A percentile compares a stretch with the other conserved stretches of the same genome.
Conservation (phyloP, 805 yeast genomes). For the Cyberlindnera americana region DNA sequence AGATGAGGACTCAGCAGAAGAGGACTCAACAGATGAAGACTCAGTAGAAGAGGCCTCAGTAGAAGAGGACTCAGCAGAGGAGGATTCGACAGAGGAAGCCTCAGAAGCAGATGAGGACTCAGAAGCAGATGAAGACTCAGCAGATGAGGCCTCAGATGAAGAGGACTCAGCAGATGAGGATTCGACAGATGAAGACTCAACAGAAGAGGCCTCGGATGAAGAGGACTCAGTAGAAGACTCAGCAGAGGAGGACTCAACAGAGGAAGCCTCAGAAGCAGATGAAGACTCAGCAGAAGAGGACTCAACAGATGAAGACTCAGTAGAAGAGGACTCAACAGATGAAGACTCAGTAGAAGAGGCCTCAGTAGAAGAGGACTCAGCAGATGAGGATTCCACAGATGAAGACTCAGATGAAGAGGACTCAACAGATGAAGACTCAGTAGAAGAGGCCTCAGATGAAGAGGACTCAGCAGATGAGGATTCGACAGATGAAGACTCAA, state of each 20-base stretch:
- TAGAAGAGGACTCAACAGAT: not conserved
- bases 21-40: not conserved
- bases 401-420: not conserved
- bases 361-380: not conserved
- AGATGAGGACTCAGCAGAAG: too few relatives aligned
- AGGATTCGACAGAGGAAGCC: not conserved
- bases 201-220: slow-evolving; percentile 2
- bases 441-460: not conserved
- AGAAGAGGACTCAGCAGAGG: slow-evolving; percentile 8
- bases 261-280: slow-evolving; percentile 3
- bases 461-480: not conserved
- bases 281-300: not conserved
- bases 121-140: not conserved
- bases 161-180: slow-evolving; percentile 9
- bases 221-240: slow-evolving; percentile 1
- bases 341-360: not conserved
- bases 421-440: not conserved
- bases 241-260: slow-evolving; percentile 6
- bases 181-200: not conserved
- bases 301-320: slow-evolving; percentile 2
- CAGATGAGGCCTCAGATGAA: not conserved
- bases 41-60: not conserved
- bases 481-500: not conserved
- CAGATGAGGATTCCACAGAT: too few relatives aligned
- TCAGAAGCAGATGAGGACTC: slow-evolving; percentile 1